Base-by-base conservation (phyloP, 208 protist genomes). In the Trypanosoma lewisi region DNA sequence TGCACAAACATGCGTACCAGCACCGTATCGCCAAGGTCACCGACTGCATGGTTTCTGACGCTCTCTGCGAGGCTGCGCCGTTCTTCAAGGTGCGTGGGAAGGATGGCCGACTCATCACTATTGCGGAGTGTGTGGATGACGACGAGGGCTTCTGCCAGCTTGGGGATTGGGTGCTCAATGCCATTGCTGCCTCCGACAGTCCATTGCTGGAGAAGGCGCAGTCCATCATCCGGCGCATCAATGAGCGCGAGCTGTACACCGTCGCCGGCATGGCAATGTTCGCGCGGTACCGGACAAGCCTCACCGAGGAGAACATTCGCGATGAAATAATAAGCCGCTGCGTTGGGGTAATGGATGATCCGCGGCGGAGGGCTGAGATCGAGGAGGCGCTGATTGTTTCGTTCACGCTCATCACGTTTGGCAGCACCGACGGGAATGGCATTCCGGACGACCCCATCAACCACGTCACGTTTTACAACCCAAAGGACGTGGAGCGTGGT, bases 1-100 rank as follows among this genome's bases (percentile, higher is more conserved):
- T 97, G 27, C 85, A 91, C 59, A 95, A 97, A 68, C 59, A 84
- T 11, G 80, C 87, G 2, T 97, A 97, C 61, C 78, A 85, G 11
- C 93, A 97, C 55, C 74, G 78, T 33, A 79, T 96, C 17, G 85
- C 68, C 3, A 78, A 87, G 48, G 64, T 70, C 14, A 70, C 71
- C 8, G 73, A 92, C 30, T 81, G 73, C 36, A 96, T 97, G 91
- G 65, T 96, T 37, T 56, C 55, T 3, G 89, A 96, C 54, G 76
- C 68, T 14, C 59, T 97, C 4, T 53, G 45, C 11, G 36, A 68
- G 7, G 87, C 88, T n/a, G 75, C 93, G 37, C 52, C 63, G 34
- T 65, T 65, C 65, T 76, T 79, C 44, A 63, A 33, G 30, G 36
- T 83, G 23, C 33, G 41, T 53, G 57, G 57, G 8, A 54, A 34